These are phyloP conservation scores for Geotrichum candidum DNA, from an alignment of 1,139 yeast genomes.

Conservation along the genomic window DNA sequence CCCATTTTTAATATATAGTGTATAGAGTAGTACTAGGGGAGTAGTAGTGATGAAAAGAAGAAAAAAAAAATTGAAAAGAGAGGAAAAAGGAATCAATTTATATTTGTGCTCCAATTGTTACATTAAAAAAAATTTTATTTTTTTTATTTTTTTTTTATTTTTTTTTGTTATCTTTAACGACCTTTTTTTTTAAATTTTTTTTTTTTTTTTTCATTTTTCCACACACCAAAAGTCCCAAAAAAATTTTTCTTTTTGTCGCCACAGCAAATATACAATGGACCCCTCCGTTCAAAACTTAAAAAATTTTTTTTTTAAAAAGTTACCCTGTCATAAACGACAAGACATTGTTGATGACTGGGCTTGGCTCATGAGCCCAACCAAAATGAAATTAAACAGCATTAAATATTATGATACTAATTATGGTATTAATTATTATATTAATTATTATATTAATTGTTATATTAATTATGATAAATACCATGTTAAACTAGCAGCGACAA, in stretches of 20 bases:
- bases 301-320: too few relatives aligned
- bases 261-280: not conserved
- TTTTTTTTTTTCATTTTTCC: not conserved
- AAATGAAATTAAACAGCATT: too few relatives aligned
- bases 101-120: too few relatives aligned
- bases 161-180: not conserved
- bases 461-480: too few relatives aligned
- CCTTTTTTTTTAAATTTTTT: not conserved
- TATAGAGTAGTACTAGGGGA: not conserved
- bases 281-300: not conserved
- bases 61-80: too few relatives aligned
- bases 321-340: not conserved
- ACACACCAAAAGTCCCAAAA: not conserved
- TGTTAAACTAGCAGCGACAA: too few relatives aligned
- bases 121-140: not conserved
- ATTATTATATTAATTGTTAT: too few relatives aligned
- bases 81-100: not conserved
- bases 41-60: not conserved
- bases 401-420: too few relatives aligned
- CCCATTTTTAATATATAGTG: conserved; percentile 43
- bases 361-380: too few relatives aligned
- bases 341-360: not conserved
- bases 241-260: not conserved
- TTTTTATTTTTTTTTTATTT: too few relatives aligned
- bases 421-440: too few relatives aligned